Conservation (phyloP, 2,329 filamentous ascomycete species). For the Hymenoscyphus fructigenus region DNA sequence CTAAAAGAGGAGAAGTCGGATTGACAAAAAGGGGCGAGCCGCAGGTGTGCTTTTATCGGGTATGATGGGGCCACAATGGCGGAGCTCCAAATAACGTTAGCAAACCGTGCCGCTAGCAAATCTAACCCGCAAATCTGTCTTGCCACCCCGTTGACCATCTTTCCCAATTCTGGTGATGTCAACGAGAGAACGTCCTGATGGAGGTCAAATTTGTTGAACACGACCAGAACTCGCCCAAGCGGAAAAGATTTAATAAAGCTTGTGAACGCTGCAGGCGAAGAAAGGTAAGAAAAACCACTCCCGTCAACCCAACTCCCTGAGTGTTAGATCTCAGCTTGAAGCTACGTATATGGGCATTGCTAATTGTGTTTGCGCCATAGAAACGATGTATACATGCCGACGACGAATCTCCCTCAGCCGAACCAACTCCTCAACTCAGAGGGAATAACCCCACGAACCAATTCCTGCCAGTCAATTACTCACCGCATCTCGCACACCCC, state of each 20-base stretch:
- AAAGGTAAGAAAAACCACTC: slow-evolving; percentile 10
- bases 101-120: too few species aligned
- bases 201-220: slow-evolving; percentile 2
- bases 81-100: neutral
- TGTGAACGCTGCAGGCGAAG: slow-evolving; percentile 10
- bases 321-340: too few species aligned
- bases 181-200: neutral
- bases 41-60: neutral
- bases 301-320: too few species aligned
- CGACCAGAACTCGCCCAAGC: neutral
- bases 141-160: neutral
- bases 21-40: too few species aligned
- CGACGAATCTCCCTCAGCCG: neutral
- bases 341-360: neutral
- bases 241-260: slow-evolving; percentile 7
- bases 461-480: neutral
- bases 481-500: neutral
- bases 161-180: neutral
- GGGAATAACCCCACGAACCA: neutral
- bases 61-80: neutral
- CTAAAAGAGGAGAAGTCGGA: neutral
- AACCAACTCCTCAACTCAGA: neutral
- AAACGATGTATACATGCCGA: slow-evolving; percentile 9
- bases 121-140: neutral
- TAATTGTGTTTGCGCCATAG: neutral